phyloP scores from a whole-genome alignment of 352 stramenopile genomes.

The Blastocystis sp. region DNA sequence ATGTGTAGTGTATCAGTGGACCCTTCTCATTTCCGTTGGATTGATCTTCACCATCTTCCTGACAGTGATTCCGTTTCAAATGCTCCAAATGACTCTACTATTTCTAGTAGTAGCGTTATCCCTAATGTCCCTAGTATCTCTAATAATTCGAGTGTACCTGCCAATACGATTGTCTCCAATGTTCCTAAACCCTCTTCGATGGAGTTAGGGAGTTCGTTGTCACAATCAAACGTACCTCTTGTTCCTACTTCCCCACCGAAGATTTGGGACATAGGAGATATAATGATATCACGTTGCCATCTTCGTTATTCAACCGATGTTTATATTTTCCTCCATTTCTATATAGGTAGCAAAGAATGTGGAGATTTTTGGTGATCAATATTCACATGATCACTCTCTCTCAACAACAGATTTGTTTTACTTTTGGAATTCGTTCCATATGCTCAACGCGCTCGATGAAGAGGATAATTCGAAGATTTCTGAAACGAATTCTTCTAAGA shows the following conservation, averaged over 20 bases:
- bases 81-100: too few relatives aligned
- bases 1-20: neutral
- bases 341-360: neutral
- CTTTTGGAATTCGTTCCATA: neutral
- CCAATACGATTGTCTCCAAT: too few relatives aligned
- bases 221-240: too few relatives aligned
- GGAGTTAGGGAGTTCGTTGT: too few relatives aligned
- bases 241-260: too few relatives aligned
- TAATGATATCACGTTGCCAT: neutral
- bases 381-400: neutral
- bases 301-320: neutral
- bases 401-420: neutral
- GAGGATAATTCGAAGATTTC: neutral
- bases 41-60: too few relatives aligned
- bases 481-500: neutral
- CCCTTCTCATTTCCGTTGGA: too few relatives aligned
- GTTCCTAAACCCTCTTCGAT: too few relatives aligned
- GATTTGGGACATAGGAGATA: neutral
- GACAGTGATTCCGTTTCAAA: too few relatives aligned
- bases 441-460: neutral
- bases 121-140: too few relatives aligned
- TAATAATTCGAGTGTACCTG: too few relatives aligned
- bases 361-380: neutral
- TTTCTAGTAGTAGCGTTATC: too few relatives aligned
- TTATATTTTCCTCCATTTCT: neutral